Percentiles rank a stretch among this genome's conserved stretches.
These are phyloP conservation scores for Citrus reticulata DNA, from an alignment of 345 rosid genomes.

Conservation along the genomic window DNA sequence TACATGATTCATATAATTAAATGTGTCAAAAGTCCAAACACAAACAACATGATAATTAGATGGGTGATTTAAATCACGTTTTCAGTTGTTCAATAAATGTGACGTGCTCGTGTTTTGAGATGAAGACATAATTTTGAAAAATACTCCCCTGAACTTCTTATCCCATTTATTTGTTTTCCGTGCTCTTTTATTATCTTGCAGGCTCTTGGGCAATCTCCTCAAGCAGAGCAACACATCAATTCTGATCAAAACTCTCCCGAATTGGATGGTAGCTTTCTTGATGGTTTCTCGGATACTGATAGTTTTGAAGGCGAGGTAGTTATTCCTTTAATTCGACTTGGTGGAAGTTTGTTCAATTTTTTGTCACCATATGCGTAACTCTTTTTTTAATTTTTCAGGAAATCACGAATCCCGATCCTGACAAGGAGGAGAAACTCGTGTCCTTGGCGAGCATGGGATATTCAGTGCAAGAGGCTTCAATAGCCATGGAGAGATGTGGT, in stretches of 20 bases:
- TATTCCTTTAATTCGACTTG: not conserved
- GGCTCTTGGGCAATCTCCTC: conserved; percentile 52
- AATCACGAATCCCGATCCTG: conserved; percentile 30
- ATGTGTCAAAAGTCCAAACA: not conserved
- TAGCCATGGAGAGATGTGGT: conserved; percentile 94
- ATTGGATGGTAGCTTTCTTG: conserved; percentile 40
- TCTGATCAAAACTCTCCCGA: conserved; percentile 47
- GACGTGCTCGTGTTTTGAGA: no score
- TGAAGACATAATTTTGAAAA: not conserved
- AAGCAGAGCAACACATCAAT: conserved; percentile 30
- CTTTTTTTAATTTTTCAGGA: conserved; percentile 32
- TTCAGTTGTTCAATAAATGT: not conserved
- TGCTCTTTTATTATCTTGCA: conserved; percentile 23
- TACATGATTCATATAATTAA: not conserved
- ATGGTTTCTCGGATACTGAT: conserved; percentile 48
- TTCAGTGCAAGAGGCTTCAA: conserved; percentile 50
- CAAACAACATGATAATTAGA: not conserved
- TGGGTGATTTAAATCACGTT: not conserved
- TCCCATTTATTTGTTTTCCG: not conserved
- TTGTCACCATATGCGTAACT: not conserved
- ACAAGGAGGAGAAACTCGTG: conserved; percentile 30
- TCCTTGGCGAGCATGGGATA: conserved; percentile 70
- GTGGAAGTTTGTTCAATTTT: not conserved
- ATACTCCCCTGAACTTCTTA: not conserved
- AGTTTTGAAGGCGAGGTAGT: conserved; percentile 65